phyloP scores from a whole-genome alignment of 495 filamentous ascomycete genomes.

The Lasiosphaeris hirsuta region DNA sequence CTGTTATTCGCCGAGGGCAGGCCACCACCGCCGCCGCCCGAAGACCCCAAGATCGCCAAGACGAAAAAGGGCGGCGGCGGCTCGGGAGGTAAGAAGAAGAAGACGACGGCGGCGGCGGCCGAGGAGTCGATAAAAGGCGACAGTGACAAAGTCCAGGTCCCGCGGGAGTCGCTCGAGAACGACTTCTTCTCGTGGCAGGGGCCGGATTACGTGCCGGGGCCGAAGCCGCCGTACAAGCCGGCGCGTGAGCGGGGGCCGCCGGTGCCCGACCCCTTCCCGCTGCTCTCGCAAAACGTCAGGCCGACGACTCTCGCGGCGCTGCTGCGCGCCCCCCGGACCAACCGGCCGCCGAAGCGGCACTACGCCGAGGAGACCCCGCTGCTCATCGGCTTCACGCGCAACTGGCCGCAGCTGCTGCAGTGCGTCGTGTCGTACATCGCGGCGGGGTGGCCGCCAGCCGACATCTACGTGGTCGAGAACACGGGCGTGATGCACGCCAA shows the following conservation, averaged over 20 bases:
- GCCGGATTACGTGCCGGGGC: not conserved
- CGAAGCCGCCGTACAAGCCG: conserved; percentile 20
- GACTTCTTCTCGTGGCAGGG: conserved; percentile 21
- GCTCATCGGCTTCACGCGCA: conserved; percentile 58
- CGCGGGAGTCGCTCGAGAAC: conserved; percentile 1
- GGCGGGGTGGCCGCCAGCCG: conserved; percentile 57
- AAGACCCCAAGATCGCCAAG: conserved; percentile 1
- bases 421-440: conserved; percentile 56
- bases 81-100: not conserved
- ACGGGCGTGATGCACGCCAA: conserved; percentile 59
- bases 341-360: conserved; percentile 37
- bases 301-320: not conserved
- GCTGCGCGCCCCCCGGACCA: conserved; percentile 29
- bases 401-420: conserved; percentile 57
- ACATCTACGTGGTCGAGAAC: conserved; percentile 62
- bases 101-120: not conserved
- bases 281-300: conserved; percentile 14
- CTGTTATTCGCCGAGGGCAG: not conserved
- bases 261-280: conserved; percentile 25
- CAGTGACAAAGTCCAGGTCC: conserved; percentile 7
- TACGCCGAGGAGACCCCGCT: conserved; percentile 46
- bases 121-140: not conserved
- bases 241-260: conserved; percentile 5
- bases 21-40: not conserved
- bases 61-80: not conserved